Evolutionary conservation across 2,329 filamentous ascomycete species (phyloP), one percentile per base, ranked within the genome.

Genomic region (Chalaropsis thielavioides): DNA sequence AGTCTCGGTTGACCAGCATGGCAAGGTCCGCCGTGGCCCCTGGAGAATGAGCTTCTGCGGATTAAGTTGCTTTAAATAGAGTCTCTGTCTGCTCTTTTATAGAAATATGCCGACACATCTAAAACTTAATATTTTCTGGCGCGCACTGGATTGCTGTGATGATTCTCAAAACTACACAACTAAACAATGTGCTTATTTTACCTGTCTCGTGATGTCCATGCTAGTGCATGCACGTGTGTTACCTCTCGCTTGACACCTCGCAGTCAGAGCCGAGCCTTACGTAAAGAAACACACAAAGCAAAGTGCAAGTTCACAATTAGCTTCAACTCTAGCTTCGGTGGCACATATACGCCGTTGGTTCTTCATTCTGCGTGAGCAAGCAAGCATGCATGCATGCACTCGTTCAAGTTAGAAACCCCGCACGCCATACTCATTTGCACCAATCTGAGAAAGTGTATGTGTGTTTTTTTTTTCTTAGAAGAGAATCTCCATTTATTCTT

Each of bases 31-130:
- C 61, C 76, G 77, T 11, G 80, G 79, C 1, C 78, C 79, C 2
- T 81, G 79, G 78, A 74, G 79, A 54, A 78, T 81, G 70, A 77
- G 76, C 61, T 72, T 80, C 51, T 77, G 78, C 67, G 75, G 73
- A 56, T 80, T 80, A 71, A 79, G 75, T 74, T 82, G 80, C 73
- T 82, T 82, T 75, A 77, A 74, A 65, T 69, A 67, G 56, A 46
- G 43, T 46, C n/a, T 8, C 10, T n/a, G n/a, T n/a, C 8, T 17
- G 43, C 15, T 46, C 43, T 38, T 38, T 8, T 38, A 38, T 6
- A 38, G 6, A 38, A 38, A 38, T 38, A 24, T 2, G 15, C 24
- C 5, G 19, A 58, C 54, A n/a, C 6, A 27, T 51, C 15, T 13
- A 51, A 24, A 38, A 38, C 35, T 8, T 38, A 1, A 38, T 38